A percentile compares a stretch with the other conserved stretches of the same genome.
Conservation (phyloP, 129 eudicot species). For the Artemisia tridentata region DNA sequence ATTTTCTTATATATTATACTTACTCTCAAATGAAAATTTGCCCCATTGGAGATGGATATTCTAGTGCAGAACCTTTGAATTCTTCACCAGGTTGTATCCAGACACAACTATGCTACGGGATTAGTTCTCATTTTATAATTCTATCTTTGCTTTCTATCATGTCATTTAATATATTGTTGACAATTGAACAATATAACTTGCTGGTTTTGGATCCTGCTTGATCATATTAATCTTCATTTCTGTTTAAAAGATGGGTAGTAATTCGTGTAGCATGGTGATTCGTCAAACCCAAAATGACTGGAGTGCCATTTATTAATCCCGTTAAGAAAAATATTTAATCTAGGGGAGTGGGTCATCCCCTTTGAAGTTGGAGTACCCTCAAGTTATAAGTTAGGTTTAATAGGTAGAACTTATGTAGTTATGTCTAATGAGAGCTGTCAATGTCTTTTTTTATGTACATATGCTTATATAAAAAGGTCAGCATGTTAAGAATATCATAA, state of each 20-base stretch:
- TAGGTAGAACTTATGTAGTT: too few species aligned
- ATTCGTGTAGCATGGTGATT: not conserved
- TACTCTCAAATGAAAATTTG: too few species aligned
- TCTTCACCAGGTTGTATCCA: not conserved
- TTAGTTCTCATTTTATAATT: not conserved
- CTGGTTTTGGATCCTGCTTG: not conserved
- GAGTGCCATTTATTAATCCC: not conserved
- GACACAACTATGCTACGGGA: not conserved
- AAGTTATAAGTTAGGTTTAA: too few species aligned
- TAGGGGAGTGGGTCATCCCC: too few species aligned
- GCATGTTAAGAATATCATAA: too few species aligned
- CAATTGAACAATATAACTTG: not conserved
- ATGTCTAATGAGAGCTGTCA: too few species aligned
- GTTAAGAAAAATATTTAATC: too few species aligned
- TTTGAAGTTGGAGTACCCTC: too few species aligned
- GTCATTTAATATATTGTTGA: conserved; percentile 1
- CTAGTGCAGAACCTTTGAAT: not conserved
- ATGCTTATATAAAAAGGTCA: too few species aligned
- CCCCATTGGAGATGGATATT: too few species aligned
- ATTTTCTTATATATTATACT: too few species aligned
- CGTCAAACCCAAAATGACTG: not conserved
- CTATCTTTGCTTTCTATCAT: not conserved
- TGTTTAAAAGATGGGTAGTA: not conserved
- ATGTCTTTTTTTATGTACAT: too few species aligned
- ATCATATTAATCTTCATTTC: not conserved